Base-by-base conservation (phyloP, 78 protist genomes). In the Thecamonas trahens region DNA sequence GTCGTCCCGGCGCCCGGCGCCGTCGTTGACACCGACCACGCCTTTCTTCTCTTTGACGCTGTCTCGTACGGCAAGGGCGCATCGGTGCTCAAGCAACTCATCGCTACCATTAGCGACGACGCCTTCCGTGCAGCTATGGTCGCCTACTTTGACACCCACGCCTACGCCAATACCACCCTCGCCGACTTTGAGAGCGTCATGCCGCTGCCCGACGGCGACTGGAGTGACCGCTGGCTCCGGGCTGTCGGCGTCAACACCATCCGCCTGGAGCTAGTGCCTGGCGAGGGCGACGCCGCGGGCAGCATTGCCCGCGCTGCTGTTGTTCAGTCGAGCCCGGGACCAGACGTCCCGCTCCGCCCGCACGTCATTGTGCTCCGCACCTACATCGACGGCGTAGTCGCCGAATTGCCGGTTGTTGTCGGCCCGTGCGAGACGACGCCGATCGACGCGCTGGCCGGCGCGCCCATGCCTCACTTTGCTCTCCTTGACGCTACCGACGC, bases 21-120 rank as follows among this genome's bases (percentile, higher is more conserved):
- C 26, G 35, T 65, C 70, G 28, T 20, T 17, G 39, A 76, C 13
- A 8, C 77, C 28, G 1, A 8, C 24, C 2, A 1, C n/a, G 28
- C 47, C 28, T 1, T 1, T 6, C 68, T 17, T 1, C 24, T 40
- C 45, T 79, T 79, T 58, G 84, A 79, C 54, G 3, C 38, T 26
- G 64, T 79, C 44, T 52, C 80, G 42, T 79, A 79, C 72, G 5
- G 32, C 35, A 77, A 77, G 26, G 84, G 84, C 40, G 57, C 42
- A 6, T 2, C 72, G 37, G 17, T 71, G 40, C 24, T 61, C 35
- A 9, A 70, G 34, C 5, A 77, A 49, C 35, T 73, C 45, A 3
- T 22, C 32, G 0, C 15, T 31, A 14, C 9, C 28, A 3, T 73
- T 3, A 71, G 80, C 18, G 22, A 1, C 8, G 79, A 78, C 26